Evolutionary conservation across 2,329 filamentous ascomycete genomes (phyloP), one percentile per base, ranked within the genome.

Genomic region (Fusarium fujikuroi): DNA sequence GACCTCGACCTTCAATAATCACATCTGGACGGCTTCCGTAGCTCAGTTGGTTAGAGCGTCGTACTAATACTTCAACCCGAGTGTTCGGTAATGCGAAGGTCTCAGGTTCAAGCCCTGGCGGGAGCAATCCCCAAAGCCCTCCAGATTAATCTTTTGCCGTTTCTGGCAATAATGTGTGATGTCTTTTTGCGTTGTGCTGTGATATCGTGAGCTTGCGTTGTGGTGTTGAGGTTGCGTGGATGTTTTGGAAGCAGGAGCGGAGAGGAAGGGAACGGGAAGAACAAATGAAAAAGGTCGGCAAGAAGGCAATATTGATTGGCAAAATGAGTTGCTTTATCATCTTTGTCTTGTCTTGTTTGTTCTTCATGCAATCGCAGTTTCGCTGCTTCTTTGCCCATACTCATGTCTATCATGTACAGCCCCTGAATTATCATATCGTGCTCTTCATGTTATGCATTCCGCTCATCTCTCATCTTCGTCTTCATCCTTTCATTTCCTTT

Each of bases 11-110:
- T 49, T 50, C 32, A 65, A 56, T n/a, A 66, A 43, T n/a, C n/a
- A 39, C 19, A 66, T 70, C 66, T 57, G 62, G 66, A 50, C n/a
- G 68, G 66, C 68, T 70, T 70, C 68, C 66, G 66, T 69, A 69
- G 66, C 66, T 69, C 66, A 69, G 66, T 69, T 69, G 67, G 66
- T 70, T 66, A 70, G 66, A 70, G 67, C 66, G 67, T 70, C 66
- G 67, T 70, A 70, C 67, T 65, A 69, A 69, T 70, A 70, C 67
- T 65, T 60, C 67, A 70, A 44, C 39, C 62, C 46, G 58, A 69
- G 42, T 69, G 54, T 63, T 44, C 64, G 30, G 66, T 69, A 25
- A 58, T 70, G 67, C 67, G 67, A 70, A 70, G 65, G 67, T 64
- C 65, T 69, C 66, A 64, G 66, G 66, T 69, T 69, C 66, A 69